A percentile compares a stretch with the other conserved stretches of the same genome.
phyloP scores from a whole-genome alignment of 768 basidiomycete species.

The Boletus barrowsii region DNA sequence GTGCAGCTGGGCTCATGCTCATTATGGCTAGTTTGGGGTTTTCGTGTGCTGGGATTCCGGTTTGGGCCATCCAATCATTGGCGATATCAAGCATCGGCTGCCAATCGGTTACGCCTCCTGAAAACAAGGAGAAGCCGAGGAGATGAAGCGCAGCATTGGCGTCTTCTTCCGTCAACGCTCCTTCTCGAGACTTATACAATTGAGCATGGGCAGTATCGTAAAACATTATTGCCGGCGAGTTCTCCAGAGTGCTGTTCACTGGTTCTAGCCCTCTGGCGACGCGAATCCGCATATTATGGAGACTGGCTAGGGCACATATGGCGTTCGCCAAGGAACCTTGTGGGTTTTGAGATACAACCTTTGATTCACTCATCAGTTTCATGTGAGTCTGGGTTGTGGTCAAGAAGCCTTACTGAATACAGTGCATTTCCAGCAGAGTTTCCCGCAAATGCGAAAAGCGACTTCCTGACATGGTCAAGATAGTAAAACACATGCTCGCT shows the following conservation, averaged over 20 bases:
- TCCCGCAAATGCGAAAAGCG: slow-evolving; percentile 64
- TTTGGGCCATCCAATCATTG: slow-evolving; percentile 72
- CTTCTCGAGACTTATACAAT: slow-evolving; percentile 53
- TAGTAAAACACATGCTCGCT: slow-evolving; percentile 69
- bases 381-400: slow-evolving; percentile 1
- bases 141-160: slow-evolving; percentile 79
- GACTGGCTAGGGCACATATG: slow-evolving; percentile 70
- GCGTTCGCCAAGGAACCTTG: slow-evolving; percentile 70
- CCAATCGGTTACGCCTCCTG: slow-evolving; percentile 70
- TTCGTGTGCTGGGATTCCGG: slow-evolving; percentile 58
- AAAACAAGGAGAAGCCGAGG: slow-evolving; percentile 68
- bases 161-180: slow-evolving; percentile 60
- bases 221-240: slow-evolving; percentile 59
- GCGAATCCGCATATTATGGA: slow-evolving; percentile 63
- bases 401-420: slow-evolving; percentile 52
- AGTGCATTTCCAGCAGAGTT: slow-evolving; percentile 61
- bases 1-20: slow-evolving; percentile 49
- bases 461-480: slow-evolving; percentile 65
- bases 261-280: slow-evolving; percentile 61
- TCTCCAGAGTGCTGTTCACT: slow-evolving; percentile 50
- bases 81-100: slow-evolving; percentile 64
- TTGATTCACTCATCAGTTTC: slow-evolving; percentile 12
- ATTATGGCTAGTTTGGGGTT: slow-evolving; percentile 60
- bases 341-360: slow-evolving; percentile 60
- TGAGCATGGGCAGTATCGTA: slow-evolving; percentile 67